Base-by-base conservation (phyloP, 2,329 filamentous ascomycete genomes). In the Clarireedia monteithiana region DNA sequence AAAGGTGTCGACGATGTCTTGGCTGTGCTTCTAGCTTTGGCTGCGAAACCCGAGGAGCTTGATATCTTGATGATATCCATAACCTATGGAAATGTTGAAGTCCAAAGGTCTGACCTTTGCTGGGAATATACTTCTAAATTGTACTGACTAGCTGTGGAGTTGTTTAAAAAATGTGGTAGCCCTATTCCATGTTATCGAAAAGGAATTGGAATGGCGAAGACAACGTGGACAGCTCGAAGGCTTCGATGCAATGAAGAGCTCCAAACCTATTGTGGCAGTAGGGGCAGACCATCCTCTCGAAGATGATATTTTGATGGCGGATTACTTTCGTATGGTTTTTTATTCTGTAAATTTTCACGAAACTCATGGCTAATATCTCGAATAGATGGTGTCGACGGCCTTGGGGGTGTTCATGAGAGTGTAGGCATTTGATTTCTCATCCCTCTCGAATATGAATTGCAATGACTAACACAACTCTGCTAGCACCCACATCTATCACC, bases 41-140 rank as follows among this genome's bases (percentile, higher is more conserved):
- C 90, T 53, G 85, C 89, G 36, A 83, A 82, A 24, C 81, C 87
- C 0, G 88, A 95, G 63, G 92, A 97, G 68, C 77, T 97, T 23
- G 89, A 97, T 70, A 77, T 97, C 38, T 72, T 88, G 48, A 80
- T 97, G 71, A 78, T 99, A 56, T 95, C 91, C 1, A 80, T 96
- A 58, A 96, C 91, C 0, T 96, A 94, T 71, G 94, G 94, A 56
- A 99, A 99, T 69, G 89, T 97, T 23, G 84, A 91, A 63, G 83
- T 96, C 15, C 79, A 91, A 60, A 91, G 84, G 88, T 90, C 71
- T 12, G n/a, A 24, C 15, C 58, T 74, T 62, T 10, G 44, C 45
- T 27, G 9, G 42, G 15, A 9, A 47, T 3, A 36, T 42, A n/a
- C 47, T 6, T 39, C n/a, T 23, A 30, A n/a, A 14, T 46, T 42